phyloP scores from a whole-genome alignment of 495 filamentous ascomycete genomes.

The Hyaloscypha finlandica region DNA sequence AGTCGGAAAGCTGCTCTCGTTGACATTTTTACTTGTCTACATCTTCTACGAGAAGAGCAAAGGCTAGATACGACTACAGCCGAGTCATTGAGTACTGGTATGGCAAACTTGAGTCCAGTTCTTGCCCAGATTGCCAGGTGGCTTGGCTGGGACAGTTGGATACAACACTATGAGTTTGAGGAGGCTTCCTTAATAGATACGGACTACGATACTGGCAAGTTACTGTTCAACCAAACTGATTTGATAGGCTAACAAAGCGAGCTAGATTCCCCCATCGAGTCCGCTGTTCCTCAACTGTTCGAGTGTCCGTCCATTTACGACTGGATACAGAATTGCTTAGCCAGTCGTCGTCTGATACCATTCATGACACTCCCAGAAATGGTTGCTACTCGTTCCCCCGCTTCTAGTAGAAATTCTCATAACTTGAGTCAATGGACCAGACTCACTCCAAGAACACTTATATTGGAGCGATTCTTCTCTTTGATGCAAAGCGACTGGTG shows the following conservation, averaged over 20 bases:
- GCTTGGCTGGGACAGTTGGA: slow-evolving; percentile 82
- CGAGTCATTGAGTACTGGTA: slow-evolving; percentile 52
- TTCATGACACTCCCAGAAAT: slow-evolving; percentile 56
- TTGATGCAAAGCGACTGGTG: slow-evolving; percentile 39
- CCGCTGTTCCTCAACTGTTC: slow-evolving; percentile 57
- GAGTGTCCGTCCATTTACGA: slow-evolving; percentile 62
- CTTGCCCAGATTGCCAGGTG: slow-evolving; percentile 80
- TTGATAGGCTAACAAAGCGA: background rate
- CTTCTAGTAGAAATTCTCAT: slow-evolving; percentile 14
- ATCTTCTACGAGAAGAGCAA: slow-evolving; percentile 83
- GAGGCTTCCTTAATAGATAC: slow-evolving; percentile 45
- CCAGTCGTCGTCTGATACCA: slow-evolving; percentile 42
- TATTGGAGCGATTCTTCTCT: slow-evolving; percentile 61
- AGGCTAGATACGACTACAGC: slow-evolving; percentile 72
- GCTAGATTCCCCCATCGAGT: slow-evolving; percentile 21
- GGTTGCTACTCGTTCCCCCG: slow-evolving; percentile 29
- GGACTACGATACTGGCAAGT: slow-evolving; percentile 28
- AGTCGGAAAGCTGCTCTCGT: slow-evolving; percentile 61
- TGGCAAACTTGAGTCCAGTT: slow-evolving; percentile 62
- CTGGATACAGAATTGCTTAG: slow-evolving; percentile 68
- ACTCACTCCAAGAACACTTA: slow-evolving; percentile 63
- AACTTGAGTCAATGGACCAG: slow-evolving; percentile 24
- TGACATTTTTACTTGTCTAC: slow-evolving; percentile 74
- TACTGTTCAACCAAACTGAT: background rate
- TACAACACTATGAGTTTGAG: slow-evolving; percentile 70